These are phyloP conservation scores for Aspergillus taichungensis DNA, from an alignment of 495 filamentous ascomycete genomes.

Conservation along the genomic window DNA sequence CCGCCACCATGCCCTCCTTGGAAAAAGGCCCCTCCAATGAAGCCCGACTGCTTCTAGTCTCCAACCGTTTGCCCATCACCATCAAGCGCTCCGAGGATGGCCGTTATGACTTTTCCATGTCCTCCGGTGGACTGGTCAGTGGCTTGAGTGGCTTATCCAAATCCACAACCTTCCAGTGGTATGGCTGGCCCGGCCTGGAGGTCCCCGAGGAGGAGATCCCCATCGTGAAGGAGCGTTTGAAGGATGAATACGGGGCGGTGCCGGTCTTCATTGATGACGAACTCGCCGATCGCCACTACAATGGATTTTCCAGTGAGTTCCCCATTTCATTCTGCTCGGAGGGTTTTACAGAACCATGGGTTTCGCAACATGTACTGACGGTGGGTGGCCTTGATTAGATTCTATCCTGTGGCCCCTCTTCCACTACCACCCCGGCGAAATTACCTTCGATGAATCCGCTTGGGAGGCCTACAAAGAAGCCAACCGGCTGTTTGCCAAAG, in stretches of 20 bases:
- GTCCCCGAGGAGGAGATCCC: constrained; percentile 62
- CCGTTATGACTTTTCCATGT: constrained; percentile 83
- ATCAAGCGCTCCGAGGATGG: constrained; percentile 85
- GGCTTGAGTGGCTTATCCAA: constrained; percentile 85
- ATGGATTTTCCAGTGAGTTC: constrained; percentile 74
- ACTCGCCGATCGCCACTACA: constrained; percentile 73
- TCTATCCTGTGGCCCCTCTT: constrained; percentile 96
- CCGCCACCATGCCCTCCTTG: constrained; percentile 24
- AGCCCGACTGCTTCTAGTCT: constrained; percentile 67
- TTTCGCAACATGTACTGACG: constrained; percentile 8
- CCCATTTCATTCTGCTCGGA: neutral
- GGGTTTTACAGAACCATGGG: neutral
- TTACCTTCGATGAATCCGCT: constrained; percentile 88
- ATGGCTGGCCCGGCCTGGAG: constrained; percentile 92
- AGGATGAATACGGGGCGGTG: constrained; percentile 62
- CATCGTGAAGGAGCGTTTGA: constrained; percentile 54
- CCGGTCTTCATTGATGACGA: constrained; percentile 75
- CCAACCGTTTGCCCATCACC: constrained; percentile 89
- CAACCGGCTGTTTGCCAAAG: constrained; percentile 79
- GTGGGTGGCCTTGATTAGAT: constrained; percentile 42
- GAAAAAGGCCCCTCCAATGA: constrained; percentile 26
- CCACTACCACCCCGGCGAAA: constrained; percentile 96
- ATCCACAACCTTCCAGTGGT: constrained; percentile 91
- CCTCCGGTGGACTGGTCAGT: constrained; percentile 87
- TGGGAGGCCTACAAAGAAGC: constrained; percentile 91